A percentile compares a stretch with the other conserved stretches of the same genome.
Evolutionary conservation across 2,329 filamentous ascomycete genomes (phyloP).

Genomic region (Pseudonectria foliicola): DNA sequence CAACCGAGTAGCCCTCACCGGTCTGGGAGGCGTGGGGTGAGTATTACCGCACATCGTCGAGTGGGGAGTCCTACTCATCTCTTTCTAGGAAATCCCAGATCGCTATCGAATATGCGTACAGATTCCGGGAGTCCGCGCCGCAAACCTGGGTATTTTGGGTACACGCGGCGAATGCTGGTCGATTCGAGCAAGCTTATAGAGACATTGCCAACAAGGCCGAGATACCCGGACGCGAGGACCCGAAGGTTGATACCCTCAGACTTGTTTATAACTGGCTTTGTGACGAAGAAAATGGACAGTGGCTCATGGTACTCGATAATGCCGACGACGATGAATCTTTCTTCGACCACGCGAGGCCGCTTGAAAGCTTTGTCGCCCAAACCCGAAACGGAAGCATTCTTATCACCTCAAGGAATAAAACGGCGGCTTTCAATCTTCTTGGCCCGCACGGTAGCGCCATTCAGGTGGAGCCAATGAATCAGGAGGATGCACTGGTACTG

Average conservation of each 20-base stretch:
- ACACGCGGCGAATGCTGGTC: conserved; percentile 24
- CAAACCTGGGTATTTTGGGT: conserved; percentile 32
- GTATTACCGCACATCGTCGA: background rate
- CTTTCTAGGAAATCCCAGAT: conserved; percentile 18
- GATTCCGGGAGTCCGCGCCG: conserved; percentile 15
- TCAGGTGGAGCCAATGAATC: too few relatives aligned
- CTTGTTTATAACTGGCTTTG: conserved; percentile 24
- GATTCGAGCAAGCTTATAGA: conserved; percentile 28
- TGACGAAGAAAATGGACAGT: conserved; percentile 12
- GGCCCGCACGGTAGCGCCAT: too few relatives aligned
- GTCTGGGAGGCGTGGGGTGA: conserved; percentile 28
- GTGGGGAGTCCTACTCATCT: background rate
- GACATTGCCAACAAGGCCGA: conserved; percentile 26
- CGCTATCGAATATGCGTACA: conserved; percentile 31
- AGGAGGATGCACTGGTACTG: too few relatives aligned
- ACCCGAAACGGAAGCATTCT: too few relatives aligned
- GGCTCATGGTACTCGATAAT: conserved; percentile 18
- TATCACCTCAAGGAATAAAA: too few relatives aligned
- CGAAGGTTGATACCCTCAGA: conserved; percentile 24
- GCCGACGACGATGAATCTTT: conserved; percentile 12
- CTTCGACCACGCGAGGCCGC: too few relatives aligned
- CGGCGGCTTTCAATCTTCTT: too few relatives aligned
- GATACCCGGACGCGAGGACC: conserved; percentile 23
- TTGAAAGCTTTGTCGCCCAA: too few relatives aligned
- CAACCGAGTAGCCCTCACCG: conserved; percentile 23